Conservation (phyloP, 2,329 filamentous ascomycete species). For the Fusarium zealandicum region DNA sequence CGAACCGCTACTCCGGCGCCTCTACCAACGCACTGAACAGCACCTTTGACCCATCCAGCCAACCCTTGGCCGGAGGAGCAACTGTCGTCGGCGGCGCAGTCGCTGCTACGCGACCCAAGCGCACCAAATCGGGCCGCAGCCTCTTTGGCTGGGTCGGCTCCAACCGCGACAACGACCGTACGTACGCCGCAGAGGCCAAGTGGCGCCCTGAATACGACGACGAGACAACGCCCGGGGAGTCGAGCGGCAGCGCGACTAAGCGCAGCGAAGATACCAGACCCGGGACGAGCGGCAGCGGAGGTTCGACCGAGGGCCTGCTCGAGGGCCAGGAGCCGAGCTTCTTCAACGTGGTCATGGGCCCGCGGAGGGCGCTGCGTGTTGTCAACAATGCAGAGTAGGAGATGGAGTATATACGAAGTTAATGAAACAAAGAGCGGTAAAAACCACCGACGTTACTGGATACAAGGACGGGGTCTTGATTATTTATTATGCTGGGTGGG, state of each 20-base stretch:
- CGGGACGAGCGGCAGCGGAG: conserved; percentile 44
- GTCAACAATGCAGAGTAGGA: conserved; percentile 60
- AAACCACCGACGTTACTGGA: not conserved
- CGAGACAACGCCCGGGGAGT: conserved; percentile 32
- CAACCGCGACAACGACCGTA: conserved; percentile 30
- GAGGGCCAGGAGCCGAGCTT: conserved; percentile 73
- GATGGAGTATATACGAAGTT: not conserved
- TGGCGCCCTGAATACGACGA: conserved; percentile 40
- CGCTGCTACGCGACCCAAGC: conserved; percentile 13
- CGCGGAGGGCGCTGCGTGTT: conserved; percentile 71
- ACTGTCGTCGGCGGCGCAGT: conserved; percentile 13
- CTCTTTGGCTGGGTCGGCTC: conserved; percentile 46
- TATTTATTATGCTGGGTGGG: not conserved
- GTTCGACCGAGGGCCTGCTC: conserved; percentile 59
- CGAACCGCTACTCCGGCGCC: conserved; percentile 62
- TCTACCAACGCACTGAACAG: conserved; percentile 53
- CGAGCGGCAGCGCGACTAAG: conserved; percentile 37
- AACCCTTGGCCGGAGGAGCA: conserved; percentile 36
- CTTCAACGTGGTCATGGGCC: conserved; percentile 73
- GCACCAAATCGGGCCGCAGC: conserved; percentile 33
- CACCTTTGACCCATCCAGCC: conserved; percentile 42
- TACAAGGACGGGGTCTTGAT: conserved; percentile 6
- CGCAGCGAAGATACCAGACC: conserved; percentile 40
- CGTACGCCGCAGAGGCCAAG: conserved; percentile 43
- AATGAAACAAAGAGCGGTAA: no score